phyloP scores from a whole-genome alignment of 148 eudicot species.

The Rhododendron henanense region DNA sequence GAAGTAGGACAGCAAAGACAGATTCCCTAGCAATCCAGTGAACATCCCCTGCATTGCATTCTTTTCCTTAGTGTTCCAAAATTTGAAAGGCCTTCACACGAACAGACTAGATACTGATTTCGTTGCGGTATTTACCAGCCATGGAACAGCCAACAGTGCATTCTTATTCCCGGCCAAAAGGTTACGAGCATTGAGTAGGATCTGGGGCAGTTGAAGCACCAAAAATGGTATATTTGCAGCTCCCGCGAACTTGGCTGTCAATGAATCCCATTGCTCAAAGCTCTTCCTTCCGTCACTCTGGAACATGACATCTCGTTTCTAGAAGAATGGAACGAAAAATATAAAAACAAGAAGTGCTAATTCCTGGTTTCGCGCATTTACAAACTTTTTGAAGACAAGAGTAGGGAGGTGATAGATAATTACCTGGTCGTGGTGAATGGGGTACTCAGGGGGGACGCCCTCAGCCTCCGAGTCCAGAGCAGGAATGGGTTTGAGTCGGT shows the following conservation, averaged over 20 bases:
- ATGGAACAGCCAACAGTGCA: conserved; percentile 80
- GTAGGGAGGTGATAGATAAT: background rate
- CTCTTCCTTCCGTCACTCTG: conserved; percentile 21
- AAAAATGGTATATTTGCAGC: conserved; percentile 89
- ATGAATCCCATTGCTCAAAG: conserved; percentile 73
- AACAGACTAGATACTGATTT: background rate
- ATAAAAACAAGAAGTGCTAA: background rate
- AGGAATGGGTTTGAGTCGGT: conserved; percentile 30
- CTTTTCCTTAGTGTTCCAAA: background rate
- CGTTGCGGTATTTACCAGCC: conserved; percentile 61
- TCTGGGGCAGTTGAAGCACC: conserved; percentile 87
- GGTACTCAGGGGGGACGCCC: conserved; percentile 15
- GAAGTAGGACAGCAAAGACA: conserved; percentile 79
- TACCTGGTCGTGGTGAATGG: conserved; percentile 28
- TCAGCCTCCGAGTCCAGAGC: conserved; percentile 38
- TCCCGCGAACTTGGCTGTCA: conserved; percentile 77
- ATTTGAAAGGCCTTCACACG: background rate
- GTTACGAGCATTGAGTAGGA: conserved; percentile 80
- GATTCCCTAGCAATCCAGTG: conserved; percentile 89
- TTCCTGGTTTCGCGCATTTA: background rate
- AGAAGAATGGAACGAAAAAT: background rate
- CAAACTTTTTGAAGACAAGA: background rate
- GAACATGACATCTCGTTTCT: conserved; percentile 9
- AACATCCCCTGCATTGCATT: conserved; percentile 63
- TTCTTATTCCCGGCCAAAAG: conserved; percentile 70